Evolutionary conservation across 768 basidiomycete species (phyloP).

Genomic region (Lactarius evosmus): DNA sequence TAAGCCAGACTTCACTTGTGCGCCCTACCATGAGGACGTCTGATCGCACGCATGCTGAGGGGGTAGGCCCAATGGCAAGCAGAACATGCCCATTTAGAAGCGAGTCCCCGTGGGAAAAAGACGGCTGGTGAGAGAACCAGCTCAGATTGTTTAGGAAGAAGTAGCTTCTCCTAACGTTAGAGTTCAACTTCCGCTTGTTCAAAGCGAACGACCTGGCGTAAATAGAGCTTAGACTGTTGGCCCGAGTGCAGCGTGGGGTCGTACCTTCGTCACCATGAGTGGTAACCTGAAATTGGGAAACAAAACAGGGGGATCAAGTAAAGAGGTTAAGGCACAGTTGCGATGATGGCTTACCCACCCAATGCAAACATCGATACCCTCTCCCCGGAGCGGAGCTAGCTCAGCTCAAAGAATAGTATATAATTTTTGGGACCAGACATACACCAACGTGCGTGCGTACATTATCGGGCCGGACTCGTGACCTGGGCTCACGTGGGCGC

Average conservation of each 20-base stretch:
- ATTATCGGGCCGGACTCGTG: too few species aligned
- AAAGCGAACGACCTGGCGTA: not conserved
- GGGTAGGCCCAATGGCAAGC: not conserved
- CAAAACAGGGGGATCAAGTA: not conserved
- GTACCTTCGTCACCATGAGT: not conserved
- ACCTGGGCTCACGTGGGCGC: not conserved
- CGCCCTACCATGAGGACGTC: not conserved
- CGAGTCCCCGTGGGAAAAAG: not conserved
- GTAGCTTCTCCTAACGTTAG: not conserved
- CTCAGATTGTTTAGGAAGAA: not conserved
- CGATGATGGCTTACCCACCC: not conserved
- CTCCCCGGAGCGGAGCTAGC: not conserved
- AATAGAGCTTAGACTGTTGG: too few species aligned
- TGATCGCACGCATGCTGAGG: not conserved
- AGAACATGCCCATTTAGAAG: not conserved
- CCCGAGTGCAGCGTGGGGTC: not conserved
- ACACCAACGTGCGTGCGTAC: too few species aligned
- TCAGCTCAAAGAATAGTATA: not conserved
- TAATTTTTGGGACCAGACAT: too few species aligned
- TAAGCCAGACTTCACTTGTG: constrained; percentile 10
- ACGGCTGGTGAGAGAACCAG: not conserved
- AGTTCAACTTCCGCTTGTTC: not conserved
- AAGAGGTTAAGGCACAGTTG: not conserved
- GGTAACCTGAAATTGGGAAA: not conserved
- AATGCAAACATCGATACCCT: not conserved